Conservation (phyloP, 805 yeast genomes). For the Spathaspora passalidarum region DNA sequence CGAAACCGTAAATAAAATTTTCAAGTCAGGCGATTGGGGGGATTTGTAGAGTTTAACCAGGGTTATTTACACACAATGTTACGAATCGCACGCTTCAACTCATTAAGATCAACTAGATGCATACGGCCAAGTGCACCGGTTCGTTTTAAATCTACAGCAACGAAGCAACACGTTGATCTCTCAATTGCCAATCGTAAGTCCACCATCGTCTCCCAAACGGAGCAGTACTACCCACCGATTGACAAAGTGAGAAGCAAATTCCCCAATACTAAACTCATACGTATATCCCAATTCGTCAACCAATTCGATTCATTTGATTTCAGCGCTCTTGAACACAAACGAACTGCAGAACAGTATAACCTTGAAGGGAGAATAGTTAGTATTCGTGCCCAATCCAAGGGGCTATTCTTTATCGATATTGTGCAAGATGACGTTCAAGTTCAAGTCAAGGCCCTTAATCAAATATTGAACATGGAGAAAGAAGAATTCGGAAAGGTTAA, state of each 20-base stretch:
- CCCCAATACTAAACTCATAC: not conserved
- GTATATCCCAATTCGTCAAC: slow-evolving; percentile 7
- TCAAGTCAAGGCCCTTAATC: slow-evolving; percentile 62
- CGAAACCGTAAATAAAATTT: too few species aligned
- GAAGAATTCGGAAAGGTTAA: slow-evolving; percentile 43
- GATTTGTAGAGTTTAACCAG: too few species aligned
- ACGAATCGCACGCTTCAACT: not conserved
- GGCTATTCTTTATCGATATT: slow-evolving; percentile 66
- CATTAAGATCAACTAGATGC: not conserved
- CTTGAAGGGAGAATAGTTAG: slow-evolving; percentile 56
- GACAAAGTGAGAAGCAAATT: slow-evolving; percentile 7
- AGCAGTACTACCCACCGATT: slow-evolving; percentile 10
- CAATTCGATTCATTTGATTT: slow-evolving; percentile 10
- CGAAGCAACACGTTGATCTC: not conserved
- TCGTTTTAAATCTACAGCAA: not conserved
- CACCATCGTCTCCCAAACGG: not conserved
- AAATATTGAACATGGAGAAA: slow-evolving; percentile 38
- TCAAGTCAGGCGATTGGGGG: too few species aligned
- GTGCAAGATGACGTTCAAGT: slow-evolving; percentile 55
- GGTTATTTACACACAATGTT: too few species aligned
- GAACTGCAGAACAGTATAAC: slow-evolving; percentile 3
- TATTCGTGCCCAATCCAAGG: slow-evolving; percentile 65
- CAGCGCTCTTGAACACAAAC: slow-evolving; percentile 7
- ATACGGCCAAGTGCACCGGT: not conserved
- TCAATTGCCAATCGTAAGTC: not conserved